These are phyloP conservation scores for Fragilariopsis cylindrus DNA, from an alignment of 108 stramenopile species.

Conservation along the genomic window DNA sequence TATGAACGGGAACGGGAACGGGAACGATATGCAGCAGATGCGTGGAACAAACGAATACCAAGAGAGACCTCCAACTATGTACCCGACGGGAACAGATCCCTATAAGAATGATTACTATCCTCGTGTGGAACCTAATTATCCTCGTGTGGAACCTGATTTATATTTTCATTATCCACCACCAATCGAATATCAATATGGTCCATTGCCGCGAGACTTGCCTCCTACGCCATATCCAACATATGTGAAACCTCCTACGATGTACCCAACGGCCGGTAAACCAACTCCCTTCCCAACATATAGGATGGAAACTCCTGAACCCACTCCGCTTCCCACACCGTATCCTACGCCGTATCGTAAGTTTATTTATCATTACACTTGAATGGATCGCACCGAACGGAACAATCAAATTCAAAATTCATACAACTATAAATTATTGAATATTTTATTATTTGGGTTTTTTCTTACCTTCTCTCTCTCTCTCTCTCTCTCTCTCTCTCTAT, in stretches of 20 bases:
- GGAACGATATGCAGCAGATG: too few species aligned
- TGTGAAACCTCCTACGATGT: neutral
- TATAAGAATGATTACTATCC: neutral
- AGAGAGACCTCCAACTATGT: slow-evolving; percentile 8
- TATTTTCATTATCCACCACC: neutral
- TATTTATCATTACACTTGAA: neutral
- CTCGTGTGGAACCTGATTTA: neutral
- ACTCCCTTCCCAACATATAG: neutral
- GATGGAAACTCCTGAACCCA: neutral
- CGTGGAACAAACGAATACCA: too few species aligned
- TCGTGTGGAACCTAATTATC: neutral
- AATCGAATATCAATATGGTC: neutral
- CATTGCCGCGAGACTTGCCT: neutral
- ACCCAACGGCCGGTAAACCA: neutral
- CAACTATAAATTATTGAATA: too few species aligned
- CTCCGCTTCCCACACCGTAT: neutral
- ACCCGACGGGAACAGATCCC: slow-evolving; percentile 14
- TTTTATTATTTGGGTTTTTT: too few species aligned
- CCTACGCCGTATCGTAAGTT: neutral
- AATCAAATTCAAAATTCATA: too few species aligned
- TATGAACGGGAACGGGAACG: too few species aligned
- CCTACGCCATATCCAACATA: neutral
- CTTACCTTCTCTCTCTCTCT: too few species aligned
- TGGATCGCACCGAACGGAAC: neutral
- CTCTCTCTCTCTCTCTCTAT: neutral